Conservation (phyloP, 306 rosid genomes). For the Trifolium dubium region DNA sequence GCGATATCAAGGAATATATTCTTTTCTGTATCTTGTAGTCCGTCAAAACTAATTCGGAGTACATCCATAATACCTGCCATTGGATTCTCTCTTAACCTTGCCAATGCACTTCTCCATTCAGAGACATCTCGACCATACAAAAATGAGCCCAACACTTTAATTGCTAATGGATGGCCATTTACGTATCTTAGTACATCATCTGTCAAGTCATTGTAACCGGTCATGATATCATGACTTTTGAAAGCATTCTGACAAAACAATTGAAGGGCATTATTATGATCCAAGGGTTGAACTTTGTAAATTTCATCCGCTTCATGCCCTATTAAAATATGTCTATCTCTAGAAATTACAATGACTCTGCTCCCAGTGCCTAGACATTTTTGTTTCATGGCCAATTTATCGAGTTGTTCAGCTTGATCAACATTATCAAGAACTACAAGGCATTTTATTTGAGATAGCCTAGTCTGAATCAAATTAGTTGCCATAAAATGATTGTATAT, state of each 20-base stretch:
- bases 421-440: constrained; percentile 38
- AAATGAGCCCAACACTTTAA: constrained; percentile 31
- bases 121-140: not conserved
- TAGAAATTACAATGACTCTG: constrained; percentile 27
- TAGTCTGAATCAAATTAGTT: not conserved
- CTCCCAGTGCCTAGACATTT: constrained; percentile 29
- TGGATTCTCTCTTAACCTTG: constrained; percentile 14
- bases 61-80: constrained; percentile 1
- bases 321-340: constrained; percentile 27
- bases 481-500: not conserved
- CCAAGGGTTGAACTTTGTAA: constrained; percentile 18
- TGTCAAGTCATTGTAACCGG: not conserved
- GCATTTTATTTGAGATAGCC: not conserved
- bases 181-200: not conserved
- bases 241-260: constrained; percentile 39
- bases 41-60: constrained; percentile 10
- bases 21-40: not conserved
- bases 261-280: not conserved
- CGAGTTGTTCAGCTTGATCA: not conserved
- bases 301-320: not conserved
- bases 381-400: not conserved
- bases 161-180: constrained; percentile 26
- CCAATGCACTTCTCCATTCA: constrained; percentile 38
- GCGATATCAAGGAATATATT: constrained; percentile 34
- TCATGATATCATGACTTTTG: not conserved